Evolutionary conservation across 805 yeast genomes (phyloP).

Genomic region (Lipomyces lipofer): DNA sequence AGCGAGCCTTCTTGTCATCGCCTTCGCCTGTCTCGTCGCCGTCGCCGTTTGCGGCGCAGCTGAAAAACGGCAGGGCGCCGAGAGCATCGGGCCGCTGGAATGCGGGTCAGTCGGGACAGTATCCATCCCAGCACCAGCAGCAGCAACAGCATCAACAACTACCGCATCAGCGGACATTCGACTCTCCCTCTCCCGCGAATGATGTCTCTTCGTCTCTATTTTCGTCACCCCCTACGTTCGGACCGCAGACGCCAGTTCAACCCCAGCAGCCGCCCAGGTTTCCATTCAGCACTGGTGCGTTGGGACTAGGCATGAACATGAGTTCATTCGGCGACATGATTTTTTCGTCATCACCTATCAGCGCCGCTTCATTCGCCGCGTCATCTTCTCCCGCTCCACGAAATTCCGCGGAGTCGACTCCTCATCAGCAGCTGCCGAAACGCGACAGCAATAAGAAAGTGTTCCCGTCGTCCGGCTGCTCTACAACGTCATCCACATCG

Average conservation of each 20-base stretch:
- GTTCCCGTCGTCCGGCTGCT: slow-evolving; percentile 3
- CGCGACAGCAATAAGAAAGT: slow-evolving; percentile 2
- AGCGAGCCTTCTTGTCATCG: neutral
- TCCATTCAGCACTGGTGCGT: slow-evolving; percentile 12
- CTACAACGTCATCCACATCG: slow-evolving; percentile 1
- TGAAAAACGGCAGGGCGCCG: slow-evolving; percentile 44
- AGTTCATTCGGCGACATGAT: too few relatives aligned
- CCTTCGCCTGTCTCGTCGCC: slow-evolving; percentile 3
- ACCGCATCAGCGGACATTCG: too few relatives aligned
- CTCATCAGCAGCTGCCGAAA: slow-evolving; percentile 9
- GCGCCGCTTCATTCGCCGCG: too few relatives aligned
- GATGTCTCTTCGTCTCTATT: slow-evolving; percentile 8
- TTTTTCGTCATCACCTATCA: too few relatives aligned
- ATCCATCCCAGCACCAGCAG: neutral
- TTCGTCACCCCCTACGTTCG: too few relatives aligned
- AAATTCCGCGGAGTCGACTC: too few relatives aligned
- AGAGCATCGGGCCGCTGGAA: too few relatives aligned
- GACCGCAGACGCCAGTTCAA: too few relatives aligned
- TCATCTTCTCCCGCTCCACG: too few relatives aligned
- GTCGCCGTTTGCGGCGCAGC: slow-evolving; percentile 2
- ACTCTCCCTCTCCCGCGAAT: slow-evolving; percentile 15
- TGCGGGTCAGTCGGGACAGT: too few relatives aligned
- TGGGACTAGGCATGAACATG: too few relatives aligned
- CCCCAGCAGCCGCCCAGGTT: too few relatives aligned
- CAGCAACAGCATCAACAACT: neutral